Evolutionary conservation across 2,329 filamentous ascomycete genomes (phyloP).

Genomic region (Rutstroemia sp.): DNA sequence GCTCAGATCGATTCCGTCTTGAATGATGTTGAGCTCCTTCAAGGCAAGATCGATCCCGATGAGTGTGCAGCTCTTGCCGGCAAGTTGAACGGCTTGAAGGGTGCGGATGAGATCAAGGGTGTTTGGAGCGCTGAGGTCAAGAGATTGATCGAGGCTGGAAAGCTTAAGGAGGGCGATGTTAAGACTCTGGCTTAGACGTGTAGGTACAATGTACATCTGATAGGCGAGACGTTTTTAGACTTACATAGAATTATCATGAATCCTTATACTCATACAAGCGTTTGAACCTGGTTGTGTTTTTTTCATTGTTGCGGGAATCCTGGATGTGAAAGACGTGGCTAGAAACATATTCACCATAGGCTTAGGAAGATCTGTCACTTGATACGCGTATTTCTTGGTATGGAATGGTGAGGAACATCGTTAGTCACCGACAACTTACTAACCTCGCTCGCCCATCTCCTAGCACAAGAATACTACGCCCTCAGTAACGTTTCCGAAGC

Average conservation of each 20-base stretch:
- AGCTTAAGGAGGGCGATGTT: slow-evolving; percentile 75
- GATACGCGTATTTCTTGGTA: too few species aligned
- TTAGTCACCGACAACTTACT: too few species aligned
- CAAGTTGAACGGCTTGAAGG: slow-evolving; percentile 73
- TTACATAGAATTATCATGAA: slow-evolving; percentile 2
- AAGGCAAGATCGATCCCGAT: slow-evolving; percentile 82
- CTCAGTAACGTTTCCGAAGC: too few species aligned
- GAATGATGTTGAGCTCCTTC: slow-evolving; percentile 77
- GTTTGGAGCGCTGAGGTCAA: slow-evolving; percentile 74
- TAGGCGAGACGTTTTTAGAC: not conserved
- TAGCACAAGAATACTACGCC: too few species aligned
- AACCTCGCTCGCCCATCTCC: too few species aligned
- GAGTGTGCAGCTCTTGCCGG: slow-evolving; percentile 78
- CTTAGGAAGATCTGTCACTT: too few species aligned
- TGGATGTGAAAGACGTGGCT: not conserved
- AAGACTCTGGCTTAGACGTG: slow-evolving; percentile 48
- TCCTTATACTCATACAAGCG: too few species aligned
- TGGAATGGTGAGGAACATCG: too few species aligned
- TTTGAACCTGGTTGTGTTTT: too few species aligned
- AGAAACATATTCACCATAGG: not conserved
- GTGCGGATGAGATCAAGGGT: slow-evolving; percentile 75
- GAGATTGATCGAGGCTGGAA: slow-evolving; percentile 72
- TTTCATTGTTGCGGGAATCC: too few species aligned
- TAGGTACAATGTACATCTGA: not conserved
- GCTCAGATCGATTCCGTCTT: slow-evolving; percentile 76